Evolutionary conservation across 73 alveolate species (phyloP), one percentile per base, ranked within the genome.

Genomic region (Uronychia binucleata): DNA sequence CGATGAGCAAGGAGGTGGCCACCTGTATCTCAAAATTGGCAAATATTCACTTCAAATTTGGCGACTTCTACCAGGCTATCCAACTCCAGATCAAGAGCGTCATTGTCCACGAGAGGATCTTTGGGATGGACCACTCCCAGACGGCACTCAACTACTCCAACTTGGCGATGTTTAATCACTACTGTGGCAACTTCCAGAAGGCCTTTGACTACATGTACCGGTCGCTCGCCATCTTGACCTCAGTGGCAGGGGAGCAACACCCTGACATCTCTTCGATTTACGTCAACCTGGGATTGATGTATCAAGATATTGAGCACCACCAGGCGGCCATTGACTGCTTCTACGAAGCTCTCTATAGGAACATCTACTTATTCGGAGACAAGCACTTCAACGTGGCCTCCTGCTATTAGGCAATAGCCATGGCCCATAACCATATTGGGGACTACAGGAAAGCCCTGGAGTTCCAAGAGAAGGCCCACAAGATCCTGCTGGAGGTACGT

Each of bases 251-350:
- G 58, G 97, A 93, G 78, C 77, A 80, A 75, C 95, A 94, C 58
- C 96, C 97, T 32, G 98, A 95, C 75, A 88, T 91, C 31, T 84
- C 94, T 30, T 76, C 94, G 33, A 75, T 84, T 35, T 95, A 88
- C 79, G 59, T 93, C 46, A 95, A 93, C 77, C 82, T 95, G 19
- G 95, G 96, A 26, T 59, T 91, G 14, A 89, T 95, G 96, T 95
- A 93, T 79, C 90, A 88, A 80, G 97, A 95, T 33, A 86, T 87
- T 82, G 97, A 91, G 30, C 86, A 93, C 59, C 93, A 82, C 84
- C 90, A 95, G 33, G 90, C 96, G 29, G 95, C 98, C 28, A 87
- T 95, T 76, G 96, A 93, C 28, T 90, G 97, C 35, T 84, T 95
- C 77, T 75, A 84, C 57, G 94, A 95, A 77, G 94, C 94, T 30